phyloP scores from a whole-genome alignment of 1,284 basidiomycete species.

The Paramarasmius palmivorus region DNA sequence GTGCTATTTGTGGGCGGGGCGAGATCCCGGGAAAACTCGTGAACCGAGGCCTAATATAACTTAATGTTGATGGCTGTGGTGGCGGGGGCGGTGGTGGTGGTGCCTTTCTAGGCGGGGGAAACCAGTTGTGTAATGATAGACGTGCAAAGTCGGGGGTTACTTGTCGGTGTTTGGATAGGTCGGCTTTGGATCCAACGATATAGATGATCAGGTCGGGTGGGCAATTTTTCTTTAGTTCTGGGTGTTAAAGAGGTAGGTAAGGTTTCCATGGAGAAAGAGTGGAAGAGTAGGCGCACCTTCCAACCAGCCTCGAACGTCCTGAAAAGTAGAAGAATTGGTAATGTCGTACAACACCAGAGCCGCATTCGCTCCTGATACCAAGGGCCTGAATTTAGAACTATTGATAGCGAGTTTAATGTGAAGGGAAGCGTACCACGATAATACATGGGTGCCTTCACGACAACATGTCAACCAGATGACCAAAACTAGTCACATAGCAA shows the following conservation, averaged over 20 bases:
- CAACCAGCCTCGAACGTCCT: constrained; percentile 92
- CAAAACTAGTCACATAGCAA: constrained; percentile 21
- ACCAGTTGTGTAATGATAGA: constrained; percentile 79
- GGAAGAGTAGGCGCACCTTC: constrained; percentile 55
- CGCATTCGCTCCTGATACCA: constrained; percentile 75
- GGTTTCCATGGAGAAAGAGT: constrained; percentile 15
- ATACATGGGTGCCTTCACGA: constrained; percentile 92
- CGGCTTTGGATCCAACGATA: constrained; percentile 89
- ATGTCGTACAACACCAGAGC: constrained; percentile 98
- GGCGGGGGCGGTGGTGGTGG: constrained; percentile 62
- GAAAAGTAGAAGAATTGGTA: constrained; percentile 87
- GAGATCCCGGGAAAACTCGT: constrained; percentile 79
- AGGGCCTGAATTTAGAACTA: background rate
- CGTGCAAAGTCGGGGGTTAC: constrained; percentile 82
- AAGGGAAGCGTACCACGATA: constrained; percentile 77
- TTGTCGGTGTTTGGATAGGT: constrained; percentile 68
- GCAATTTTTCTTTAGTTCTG: constrained; percentile 90
- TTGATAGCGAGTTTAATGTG: constrained; percentile 11
- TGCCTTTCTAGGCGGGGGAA: constrained; percentile 71
- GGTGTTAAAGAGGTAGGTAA: constrained; percentile 15
- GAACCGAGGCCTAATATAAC: constrained; percentile 84
- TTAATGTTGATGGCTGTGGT: constrained; percentile 60
- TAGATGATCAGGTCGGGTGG: constrained; percentile 84
- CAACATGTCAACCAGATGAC: constrained; percentile 16
- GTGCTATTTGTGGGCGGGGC: constrained; percentile 41